Evolutionary conservation across 2,329 filamentous ascomycete genomes (phyloP).

Genomic region (Pyrenophora teres): DNA sequence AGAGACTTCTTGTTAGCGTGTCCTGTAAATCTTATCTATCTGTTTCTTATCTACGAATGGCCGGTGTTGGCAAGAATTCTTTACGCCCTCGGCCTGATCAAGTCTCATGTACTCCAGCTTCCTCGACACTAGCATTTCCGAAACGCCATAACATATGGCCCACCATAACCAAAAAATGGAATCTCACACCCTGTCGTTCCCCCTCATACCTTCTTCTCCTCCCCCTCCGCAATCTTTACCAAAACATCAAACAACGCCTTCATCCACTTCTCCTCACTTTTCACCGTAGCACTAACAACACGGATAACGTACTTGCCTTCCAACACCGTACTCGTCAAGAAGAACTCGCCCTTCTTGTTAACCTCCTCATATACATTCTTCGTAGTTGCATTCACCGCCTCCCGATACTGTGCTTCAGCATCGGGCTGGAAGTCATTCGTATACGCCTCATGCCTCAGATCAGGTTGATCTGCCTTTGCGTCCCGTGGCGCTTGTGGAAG

Average conservation of each 20-base stretch:
- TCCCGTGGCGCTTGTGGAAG: slow-evolving; percentile 14
- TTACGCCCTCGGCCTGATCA: too few species aligned
- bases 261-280: slow-evolving; percentile 74
- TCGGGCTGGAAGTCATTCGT: slow-evolving; percentile 42
- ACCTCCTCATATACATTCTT: slow-evolving; percentile 76
- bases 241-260: slow-evolving; percentile 75
- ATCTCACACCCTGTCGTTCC: background rate
- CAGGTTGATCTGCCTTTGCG: slow-evolving; percentile 13
- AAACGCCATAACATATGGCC: too few species aligned
- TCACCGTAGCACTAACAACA: slow-evolving; percentile 73
- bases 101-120: too few species aligned
- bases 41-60: too few species aligned
- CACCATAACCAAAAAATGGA: too few species aligned
- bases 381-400: slow-evolving; percentile 69
- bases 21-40: too few species aligned
- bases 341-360: slow-evolving; percentile 76
- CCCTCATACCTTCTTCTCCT: background rate
- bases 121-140: too few species aligned
- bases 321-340: slow-evolving; percentile 77
- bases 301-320: slow-evolving; percentile 77
- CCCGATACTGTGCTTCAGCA: slow-evolving; percentile 49
- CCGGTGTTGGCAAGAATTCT: too few species aligned
- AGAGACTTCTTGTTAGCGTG: too few species aligned
- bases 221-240: slow-evolving; percentile 59
- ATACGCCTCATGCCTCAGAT: slow-evolving; percentile 40